Evolutionary conservation across 2,329 filamentous ascomycete species (phyloP).

Genomic region (Davidsoniella neocaledoniae): DNA sequence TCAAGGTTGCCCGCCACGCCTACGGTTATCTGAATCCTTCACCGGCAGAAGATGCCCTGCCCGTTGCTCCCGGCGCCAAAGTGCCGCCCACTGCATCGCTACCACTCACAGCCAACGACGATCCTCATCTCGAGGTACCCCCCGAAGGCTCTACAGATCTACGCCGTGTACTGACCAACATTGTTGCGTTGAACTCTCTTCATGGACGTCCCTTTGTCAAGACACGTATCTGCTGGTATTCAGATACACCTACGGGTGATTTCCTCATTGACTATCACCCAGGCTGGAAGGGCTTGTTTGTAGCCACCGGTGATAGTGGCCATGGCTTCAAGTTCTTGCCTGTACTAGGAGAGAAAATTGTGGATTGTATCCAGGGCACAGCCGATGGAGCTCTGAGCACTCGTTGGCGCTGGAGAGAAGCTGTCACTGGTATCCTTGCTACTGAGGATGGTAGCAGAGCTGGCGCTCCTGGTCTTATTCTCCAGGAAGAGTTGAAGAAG

Average conservation of each 20-base stretch:
- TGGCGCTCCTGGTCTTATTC: constrained; percentile 23
- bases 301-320: constrained; percentile 46
- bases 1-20: constrained; percentile 54
- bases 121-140: constrained; percentile 33
- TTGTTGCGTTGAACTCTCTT: constrained; percentile 35
- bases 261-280: constrained; percentile 59
- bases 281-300: constrained; percentile 37
- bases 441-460: constrained; percentile 31
- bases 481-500: constrained; percentile 21
- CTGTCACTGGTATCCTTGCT: constrained; percentile 3
- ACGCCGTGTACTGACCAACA: constrained; percentile 40
- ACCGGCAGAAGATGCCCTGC: constrained; percentile 21
- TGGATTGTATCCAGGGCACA: constrained; percentile 33
- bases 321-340: constrained; percentile 56
- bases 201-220: constrained; percentile 41
- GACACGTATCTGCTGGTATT: constrained; percentile 59
- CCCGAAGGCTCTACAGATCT: constrained; percentile 44
- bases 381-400: constrained; percentile 33
- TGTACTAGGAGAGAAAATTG: constrained; percentile 44
- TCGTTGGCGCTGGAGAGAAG: constrained; percentile 47
- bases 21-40: constrained; percentile 48
- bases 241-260: constrained; percentile 53
- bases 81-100: constrained; percentile 17
- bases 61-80: constrained; percentile 16
- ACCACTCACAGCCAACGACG: constrained; percentile 22